Evolutionary conservation across 768 basidiomycete genomes (phyloP), one percentile per base, ranked within the genome.

Genomic region (Tricholoma furcatifolium): DNA sequence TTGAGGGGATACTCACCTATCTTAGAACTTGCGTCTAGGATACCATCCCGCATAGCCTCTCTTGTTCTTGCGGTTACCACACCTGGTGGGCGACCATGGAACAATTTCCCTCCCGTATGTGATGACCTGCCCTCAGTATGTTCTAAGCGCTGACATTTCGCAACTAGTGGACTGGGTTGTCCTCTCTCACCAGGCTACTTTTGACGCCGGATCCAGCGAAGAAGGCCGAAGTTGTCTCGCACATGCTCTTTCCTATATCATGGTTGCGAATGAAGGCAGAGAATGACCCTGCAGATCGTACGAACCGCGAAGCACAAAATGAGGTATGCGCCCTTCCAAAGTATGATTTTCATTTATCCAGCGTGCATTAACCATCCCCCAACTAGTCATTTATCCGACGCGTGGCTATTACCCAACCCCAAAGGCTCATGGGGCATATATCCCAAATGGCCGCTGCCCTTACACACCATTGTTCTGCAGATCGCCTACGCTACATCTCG

Each of bases 391-490:
- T 74, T 58, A 65, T 71, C 36, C 67, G 62, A 15, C 81, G 85
- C 17, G 68, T 82, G 15, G 58, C 66, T 4, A 68, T 79, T 6
- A 83, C 85, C 1, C 77, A 75, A 31, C 81, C 79, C 2, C 91
- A 91, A 58, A 72, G 69, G 2, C 64, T 84, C 47, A 54, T 79
- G 15, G 91, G 91, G 0, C 69, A 79, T 23, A 51, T 93, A 14
- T 89, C 86, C 10, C 92, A 93, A 65, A 83, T 88, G 81, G 74
- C 71, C 12, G 88, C 91, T 1, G 83, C 62, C 0, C 56, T 88
- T 1, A 86, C 84, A 0, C 89, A 92, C 62, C 62, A 76, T 47
- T 82, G 90, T 58, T 61, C 70, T 4, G 66, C 77, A 0, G 72
- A 73, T 0, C 74, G 78, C 4, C 73, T 87, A 17, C 66, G 68